Conservation (phyloP, 352 stramenopile species). For the Phytophthora lateralis region DNA sequence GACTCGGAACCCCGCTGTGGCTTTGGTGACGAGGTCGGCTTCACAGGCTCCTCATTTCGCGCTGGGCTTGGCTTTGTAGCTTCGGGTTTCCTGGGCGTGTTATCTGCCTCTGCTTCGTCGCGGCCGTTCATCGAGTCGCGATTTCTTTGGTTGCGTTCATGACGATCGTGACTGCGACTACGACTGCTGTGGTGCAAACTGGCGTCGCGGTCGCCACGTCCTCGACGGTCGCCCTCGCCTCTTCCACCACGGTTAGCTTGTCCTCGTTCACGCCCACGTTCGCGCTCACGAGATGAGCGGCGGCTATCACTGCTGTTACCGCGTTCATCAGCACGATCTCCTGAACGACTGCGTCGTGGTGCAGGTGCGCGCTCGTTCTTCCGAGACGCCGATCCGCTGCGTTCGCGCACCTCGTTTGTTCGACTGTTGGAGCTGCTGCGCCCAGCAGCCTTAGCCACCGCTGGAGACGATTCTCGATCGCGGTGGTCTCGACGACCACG, state of each 20-base stretch:
- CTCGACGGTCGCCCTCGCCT: slow-evolving; percentile 31
- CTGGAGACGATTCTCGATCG: slow-evolving; percentile 39
- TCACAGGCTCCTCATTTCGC: slow-evolving; percentile 26
- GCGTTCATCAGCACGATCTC: slow-evolving; percentile 36
- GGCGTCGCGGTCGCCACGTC: slow-evolving; percentile 18
- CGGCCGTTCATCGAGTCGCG: slow-evolving; percentile 20
- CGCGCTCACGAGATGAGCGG: slow-evolving; percentile 40
- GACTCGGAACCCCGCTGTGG: slow-evolving; percentile 20
- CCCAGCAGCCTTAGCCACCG: background rate
- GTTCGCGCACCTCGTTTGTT: slow-evolving; percentile 25
- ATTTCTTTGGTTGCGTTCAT: slow-evolving; percentile 31
- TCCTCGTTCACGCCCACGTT: slow-evolving; percentile 33
- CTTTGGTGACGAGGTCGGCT: slow-evolving; percentile 18
- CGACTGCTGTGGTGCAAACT: slow-evolving; percentile 23
- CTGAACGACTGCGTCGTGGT: slow-evolving; percentile 43
- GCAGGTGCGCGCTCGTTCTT: slow-evolving; percentile 39
- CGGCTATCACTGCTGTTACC: slow-evolving; percentile 29
- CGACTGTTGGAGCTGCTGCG: slow-evolving; percentile 29
- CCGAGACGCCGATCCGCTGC: slow-evolving; percentile 31
- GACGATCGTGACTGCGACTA: slow-evolving; percentile 33
- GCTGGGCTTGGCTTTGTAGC: slow-evolving; percentile 14
- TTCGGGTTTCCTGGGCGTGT: slow-evolving; percentile 15
- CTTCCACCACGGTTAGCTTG: slow-evolving; percentile 33
- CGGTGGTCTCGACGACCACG: slow-evolving; percentile 34
- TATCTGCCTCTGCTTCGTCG: slow-evolving; percentile 20